Evolutionary conservation across 78 protist genomes (phyloP), one percentile per base, ranked within the genome.

Genomic region (Pelomyxa schiedti): DNA sequence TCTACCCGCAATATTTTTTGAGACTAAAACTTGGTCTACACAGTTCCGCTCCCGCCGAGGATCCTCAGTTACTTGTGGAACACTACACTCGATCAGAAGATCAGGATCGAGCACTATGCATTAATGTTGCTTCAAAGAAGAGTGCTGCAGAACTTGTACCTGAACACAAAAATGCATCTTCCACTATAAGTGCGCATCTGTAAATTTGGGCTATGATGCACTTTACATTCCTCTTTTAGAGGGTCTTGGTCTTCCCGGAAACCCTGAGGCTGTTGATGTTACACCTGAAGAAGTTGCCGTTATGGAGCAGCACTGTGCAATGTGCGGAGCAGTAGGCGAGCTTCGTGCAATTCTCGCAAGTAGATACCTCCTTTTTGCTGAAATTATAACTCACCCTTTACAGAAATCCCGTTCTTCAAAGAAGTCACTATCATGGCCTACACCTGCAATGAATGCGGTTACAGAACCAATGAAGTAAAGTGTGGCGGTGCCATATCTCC

Each of bases 351-450:
- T 47, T 16, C 58, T 47, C 58, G 16, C 58, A 16, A 47, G 58
- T 47, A n/a, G n/a, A n/a, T n/a, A n/a, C n/a, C n/a, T n/a, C n/a
- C n/a, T n/a, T n/a, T n/a, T n/a, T n/a, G n/a, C n/a, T n/a, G n/a
- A n/a, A n/a, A n/a, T n/a, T n/a, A n/a, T n/a, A n/a, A n/a, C n/a
- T 47, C 32, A 16, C 58, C 58, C 58, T 24, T 16, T 38, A 69
- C 86, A 8, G 89, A 87, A 39, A 93, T 93, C 24, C 97, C 95
- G 22, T 68, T 90, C 85, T 92, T 92, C 79, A 90, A 94, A 78
- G 90, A 91, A 40, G 81, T 89, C 0, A 52, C 90, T 8, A 42
- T 94, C 30, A 88, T 92, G 92, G 85, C 92, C 8, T 72, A 69
- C 67, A 69, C n/a, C 24, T 94, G 97, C 82, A 86, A 80, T 1